A percentile compares a stretch with the other conserved stretches of the same genome.
phyloP scores from a whole-genome alignment of 2,329 filamentous ascomycete species.

The Chaetomium olivaceum region DNA sequence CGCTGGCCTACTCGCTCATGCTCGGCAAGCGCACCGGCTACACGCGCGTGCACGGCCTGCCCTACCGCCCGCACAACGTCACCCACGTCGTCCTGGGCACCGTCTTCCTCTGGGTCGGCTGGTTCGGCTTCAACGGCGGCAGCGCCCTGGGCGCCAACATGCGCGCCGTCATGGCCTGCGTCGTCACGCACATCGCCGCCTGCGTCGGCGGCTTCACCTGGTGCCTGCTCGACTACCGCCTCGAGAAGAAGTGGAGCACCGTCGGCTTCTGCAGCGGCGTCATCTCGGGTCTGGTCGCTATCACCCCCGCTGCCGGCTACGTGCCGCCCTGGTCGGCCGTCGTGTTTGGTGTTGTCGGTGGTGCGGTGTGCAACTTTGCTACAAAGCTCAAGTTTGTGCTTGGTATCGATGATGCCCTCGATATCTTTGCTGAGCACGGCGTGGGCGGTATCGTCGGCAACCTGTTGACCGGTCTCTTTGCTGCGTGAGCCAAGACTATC shows the following conservation, averaged over 20 bases:
- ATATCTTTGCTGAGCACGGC: constrained; percentile 88
- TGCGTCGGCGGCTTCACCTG: constrained; percentile 79
- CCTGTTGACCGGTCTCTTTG: constrained; percentile 75
- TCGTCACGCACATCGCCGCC: constrained; percentile 85
- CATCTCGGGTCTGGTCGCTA: constrained; percentile 84
- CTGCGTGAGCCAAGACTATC: constrained; percentile 53
- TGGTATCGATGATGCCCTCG: constrained; percentile 81
- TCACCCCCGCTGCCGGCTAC: constrained; percentile 80
- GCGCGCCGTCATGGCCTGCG: constrained; percentile 83
- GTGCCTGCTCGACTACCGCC: constrained; percentile 82
- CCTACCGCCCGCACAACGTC: constrained; percentile 74
- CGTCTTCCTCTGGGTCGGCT: constrained; percentile 79
- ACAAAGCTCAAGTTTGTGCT: constrained; percentile 79
- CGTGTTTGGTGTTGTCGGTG: constrained; percentile 60
- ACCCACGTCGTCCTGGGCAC: constrained; percentile 74
- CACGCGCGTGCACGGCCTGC: constrained; percentile 60
- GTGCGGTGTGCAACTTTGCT: constrained; percentile 75
- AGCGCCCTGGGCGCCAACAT: constrained; percentile 79
- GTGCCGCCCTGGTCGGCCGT: constrained; percentile 66
- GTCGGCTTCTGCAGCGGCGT: constrained; percentile 90
- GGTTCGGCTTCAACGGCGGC: constrained; percentile 96
- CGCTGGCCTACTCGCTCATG: constrained; percentile 72
- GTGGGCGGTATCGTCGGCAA: constrained; percentile 82
- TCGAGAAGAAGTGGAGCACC: constrained; percentile 93
- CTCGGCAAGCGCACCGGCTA: constrained; percentile 68